Conservation (phyloP, 1,284 basidiomycete species). For the Tausonia pullulans region DNA sequence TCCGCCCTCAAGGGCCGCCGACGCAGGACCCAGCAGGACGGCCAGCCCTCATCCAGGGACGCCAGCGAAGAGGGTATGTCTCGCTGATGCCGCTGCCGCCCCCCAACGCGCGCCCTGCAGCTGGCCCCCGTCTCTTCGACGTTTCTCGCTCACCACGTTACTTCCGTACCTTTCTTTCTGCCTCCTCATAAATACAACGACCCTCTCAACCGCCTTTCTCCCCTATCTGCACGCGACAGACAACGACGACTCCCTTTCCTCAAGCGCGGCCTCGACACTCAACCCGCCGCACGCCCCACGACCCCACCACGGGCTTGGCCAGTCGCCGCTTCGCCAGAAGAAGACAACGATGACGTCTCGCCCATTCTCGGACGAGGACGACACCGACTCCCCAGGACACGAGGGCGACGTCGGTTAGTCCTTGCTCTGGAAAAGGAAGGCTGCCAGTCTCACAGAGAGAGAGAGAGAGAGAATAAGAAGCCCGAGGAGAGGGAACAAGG, state of each 20-base stretch:
- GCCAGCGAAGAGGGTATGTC: slow-evolving; percentile 16
- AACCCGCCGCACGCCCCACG: background rate
- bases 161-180: background rate
- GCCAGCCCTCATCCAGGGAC: slow-evolving; percentile 14
- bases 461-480: no score
- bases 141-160: background rate
- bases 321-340: background rate
- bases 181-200: no score
- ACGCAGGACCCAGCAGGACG: background rate
- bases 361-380: background rate
- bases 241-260: slow-evolving; percentile 13
- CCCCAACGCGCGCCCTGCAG: no score
- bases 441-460: no score
- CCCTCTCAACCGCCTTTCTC: no score
- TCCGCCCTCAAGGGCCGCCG: slow-evolving; percentile 1
- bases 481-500: no score
- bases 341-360: background rate
- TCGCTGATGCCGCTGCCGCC: background rate
- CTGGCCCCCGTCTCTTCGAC: background rate
- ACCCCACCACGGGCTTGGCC: background rate
- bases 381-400: slow-evolving; percentile 2
- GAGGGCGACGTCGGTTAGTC: slow-evolving; percentile 16
- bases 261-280: background rate
- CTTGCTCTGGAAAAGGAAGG: no score
- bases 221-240: background rate